Evolutionary conservation across 2,329 filamentous ascomycete species (phyloP).

Genomic region (Trematosphaeria pertusa): DNA sequence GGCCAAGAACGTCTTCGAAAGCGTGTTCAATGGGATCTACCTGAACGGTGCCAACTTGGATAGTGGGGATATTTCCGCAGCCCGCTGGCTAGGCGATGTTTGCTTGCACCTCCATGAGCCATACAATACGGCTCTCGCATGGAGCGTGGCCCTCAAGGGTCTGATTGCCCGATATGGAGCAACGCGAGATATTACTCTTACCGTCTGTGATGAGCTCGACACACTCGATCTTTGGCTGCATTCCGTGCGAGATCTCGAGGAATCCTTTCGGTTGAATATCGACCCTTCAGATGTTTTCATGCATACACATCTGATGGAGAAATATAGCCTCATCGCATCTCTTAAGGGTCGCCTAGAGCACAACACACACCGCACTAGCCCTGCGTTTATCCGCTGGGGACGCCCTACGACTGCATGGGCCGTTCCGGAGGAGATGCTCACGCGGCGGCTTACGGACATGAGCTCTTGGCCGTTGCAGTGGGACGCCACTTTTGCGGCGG

Average conservation of each 20-base stretch:
- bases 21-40: constrained; percentile 32
- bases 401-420: constrained; percentile 17
- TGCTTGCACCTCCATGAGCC: constrained; percentile 39
- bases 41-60: constrained; percentile 27
- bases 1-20: constrained; percentile 39
- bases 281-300: constrained; percentile 34
- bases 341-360: constrained; percentile 15
- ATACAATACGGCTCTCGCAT: constrained; percentile 36
- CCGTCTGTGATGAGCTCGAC: constrained; percentile 27
- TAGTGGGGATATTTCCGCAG: constrained; percentile 42
- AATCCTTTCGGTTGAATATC: constrained; percentile 23
- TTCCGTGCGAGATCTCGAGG: constrained; percentile 21
- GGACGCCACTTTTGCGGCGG: constrained; percentile 32
- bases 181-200: constrained; percentile 19
- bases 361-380: background rate
- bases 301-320: constrained; percentile 27
- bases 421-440: constrained; percentile 28
- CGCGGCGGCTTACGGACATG: constrained; percentile 26
- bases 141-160: constrained; percentile 37
- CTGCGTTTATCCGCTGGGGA: constrained; percentile 1
- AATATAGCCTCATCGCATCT: constrained; percentile 25
- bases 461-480: constrained; percentile 34
- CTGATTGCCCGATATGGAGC: constrained; percentile 25
- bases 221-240: constrained; percentile 29
- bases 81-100: constrained; percentile 42